A percentile compares a stretch with the other conserved stretches of the same genome.
Conservation (phyloP, 2,329 filamentous ascomycete species). For the Neonectria faginata region DNA sequence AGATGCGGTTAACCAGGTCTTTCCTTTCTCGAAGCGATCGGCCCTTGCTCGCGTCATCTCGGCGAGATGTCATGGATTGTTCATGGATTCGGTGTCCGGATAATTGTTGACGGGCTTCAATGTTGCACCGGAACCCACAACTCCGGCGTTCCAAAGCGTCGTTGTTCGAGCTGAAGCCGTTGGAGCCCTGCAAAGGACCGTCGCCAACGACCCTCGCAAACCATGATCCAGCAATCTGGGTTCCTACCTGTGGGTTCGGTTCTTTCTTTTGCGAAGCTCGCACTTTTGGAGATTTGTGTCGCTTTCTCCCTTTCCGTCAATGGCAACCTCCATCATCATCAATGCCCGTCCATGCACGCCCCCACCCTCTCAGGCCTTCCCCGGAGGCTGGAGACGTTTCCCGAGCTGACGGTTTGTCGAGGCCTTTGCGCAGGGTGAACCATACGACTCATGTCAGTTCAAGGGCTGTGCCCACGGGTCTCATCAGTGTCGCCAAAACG, state of each 20-base stretch:
- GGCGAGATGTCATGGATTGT: constrained; percentile 19
- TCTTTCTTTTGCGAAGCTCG: constrained; percentile 7
- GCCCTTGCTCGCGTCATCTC: constrained; percentile 31
- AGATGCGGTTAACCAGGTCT: constrained; percentile 20
- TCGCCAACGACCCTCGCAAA: neutral
- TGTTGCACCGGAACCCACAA: constrained; percentile 9
- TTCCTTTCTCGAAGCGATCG: constrained; percentile 9
- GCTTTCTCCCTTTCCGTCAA: neutral
- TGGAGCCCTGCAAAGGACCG: neutral
- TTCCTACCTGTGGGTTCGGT: neutral
- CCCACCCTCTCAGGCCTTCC: neutral
- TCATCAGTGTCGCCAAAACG: neutral
- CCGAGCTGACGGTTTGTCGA: constrained; percentile 20
- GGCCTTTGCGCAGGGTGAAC: constrained; percentile 4
- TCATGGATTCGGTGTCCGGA: constrained; percentile 21
- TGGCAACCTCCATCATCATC: neutral
- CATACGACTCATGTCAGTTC: constrained; percentile 12
- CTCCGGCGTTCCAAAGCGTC: constrained; percentile 5
- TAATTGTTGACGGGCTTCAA: constrained; percentile 13
- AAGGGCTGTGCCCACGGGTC: constrained; percentile 12
- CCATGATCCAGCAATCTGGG: constrained; percentile 12
- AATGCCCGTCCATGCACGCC: constrained; percentile 21
- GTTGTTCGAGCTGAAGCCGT: neutral
- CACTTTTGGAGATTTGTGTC: neutral
- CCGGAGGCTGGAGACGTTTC: constrained; percentile 18